These are phyloP conservation scores for Bipolaris victoriae DNA, from an alignment of 2,329 filamentous ascomycete genomes.

Conservation along the genomic window DNA sequence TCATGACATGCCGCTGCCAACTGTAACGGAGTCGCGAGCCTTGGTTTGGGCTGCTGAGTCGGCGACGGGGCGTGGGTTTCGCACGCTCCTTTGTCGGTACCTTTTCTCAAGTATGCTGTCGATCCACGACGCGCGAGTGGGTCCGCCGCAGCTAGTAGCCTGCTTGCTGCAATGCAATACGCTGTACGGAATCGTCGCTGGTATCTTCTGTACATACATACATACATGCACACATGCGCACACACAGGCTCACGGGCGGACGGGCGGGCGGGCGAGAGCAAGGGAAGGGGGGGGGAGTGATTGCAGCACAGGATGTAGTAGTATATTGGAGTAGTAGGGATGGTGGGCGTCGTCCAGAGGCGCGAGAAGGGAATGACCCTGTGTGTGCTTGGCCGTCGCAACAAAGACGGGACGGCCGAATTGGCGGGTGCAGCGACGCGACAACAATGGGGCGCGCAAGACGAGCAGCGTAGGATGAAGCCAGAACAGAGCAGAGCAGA, in stretches of 20 bases:
- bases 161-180: slow-evolving; percentile 11
- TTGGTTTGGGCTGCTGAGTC: slow-evolving; percentile 4
- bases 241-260: too few relatives aligned
- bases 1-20: slow-evolving; percentile 36
- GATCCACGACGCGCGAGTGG: slow-evolving; percentile 11
- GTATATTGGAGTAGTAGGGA: too few relatives aligned
- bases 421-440: slow-evolving; percentile 16
- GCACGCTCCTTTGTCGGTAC: slow-evolving; percentile 13
- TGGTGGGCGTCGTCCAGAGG: slow-evolving; percentile 12
- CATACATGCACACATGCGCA: neutral
- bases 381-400: slow-evolving; percentile 19
- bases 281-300: too few relatives aligned
- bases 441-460: neutral
- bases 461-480: neutral
- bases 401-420: slow-evolving; percentile 20
- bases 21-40: slow-evolving; percentile 12
- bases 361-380: slow-evolving; percentile 16
- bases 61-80: slow-evolving; percentile 3
- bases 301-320: too few relatives aligned
- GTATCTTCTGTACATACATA: neutral
- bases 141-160: slow-evolving; percentile 4
- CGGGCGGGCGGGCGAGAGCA: too few relatives aligned
- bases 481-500: neutral
- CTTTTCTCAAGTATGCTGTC: slow-evolving; percentile 9
- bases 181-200: neutral